Percentiles rank a stretch among this genome's conserved stretches.
Conservation (phyloP, 495 filamentous ascomycete genomes). For the Penicillium cosmopolitanum region DNA sequence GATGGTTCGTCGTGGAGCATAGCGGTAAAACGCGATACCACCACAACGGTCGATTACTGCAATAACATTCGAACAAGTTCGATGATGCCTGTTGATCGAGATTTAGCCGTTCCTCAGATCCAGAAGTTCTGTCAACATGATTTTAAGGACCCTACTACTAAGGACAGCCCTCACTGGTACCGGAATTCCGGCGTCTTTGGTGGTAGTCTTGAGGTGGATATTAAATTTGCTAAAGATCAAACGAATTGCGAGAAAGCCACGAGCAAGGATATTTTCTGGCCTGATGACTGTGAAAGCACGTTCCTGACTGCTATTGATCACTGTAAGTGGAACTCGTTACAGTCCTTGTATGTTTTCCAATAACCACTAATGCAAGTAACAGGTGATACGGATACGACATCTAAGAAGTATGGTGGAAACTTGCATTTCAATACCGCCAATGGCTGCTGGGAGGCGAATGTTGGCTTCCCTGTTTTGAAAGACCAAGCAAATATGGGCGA, state of each 20-base stretch:
- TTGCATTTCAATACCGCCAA: not conserved
- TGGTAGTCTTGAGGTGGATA: not conserved
- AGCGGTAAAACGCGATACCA: not conserved
- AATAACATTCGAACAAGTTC: not conserved
- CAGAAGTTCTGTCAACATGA: not conserved
- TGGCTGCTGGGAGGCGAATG: not conserved
- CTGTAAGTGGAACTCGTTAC: not conserved
- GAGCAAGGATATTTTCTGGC: not conserved
- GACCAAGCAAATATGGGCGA: not conserved
- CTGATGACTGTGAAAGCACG: not conserved
- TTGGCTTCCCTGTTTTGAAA: not conserved
- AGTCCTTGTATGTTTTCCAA: not conserved
- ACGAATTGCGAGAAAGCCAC: not conserved
- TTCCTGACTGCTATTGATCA: not conserved
- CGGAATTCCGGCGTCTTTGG: not conserved
- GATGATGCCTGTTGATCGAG: not conserved
- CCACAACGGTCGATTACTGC: not conserved
- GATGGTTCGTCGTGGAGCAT: not conserved
- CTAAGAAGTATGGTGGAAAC: not conserved
- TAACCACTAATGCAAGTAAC: not conserved
- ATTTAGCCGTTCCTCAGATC: not conserved
- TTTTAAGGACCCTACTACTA: not conserved
- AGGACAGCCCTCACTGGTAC: not conserved
- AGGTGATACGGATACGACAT: not conserved
- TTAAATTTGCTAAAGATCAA: not conserved